Conservation (phyloP, 768 basidiomycete genomes). For the Serendipita sp. region DNA sequence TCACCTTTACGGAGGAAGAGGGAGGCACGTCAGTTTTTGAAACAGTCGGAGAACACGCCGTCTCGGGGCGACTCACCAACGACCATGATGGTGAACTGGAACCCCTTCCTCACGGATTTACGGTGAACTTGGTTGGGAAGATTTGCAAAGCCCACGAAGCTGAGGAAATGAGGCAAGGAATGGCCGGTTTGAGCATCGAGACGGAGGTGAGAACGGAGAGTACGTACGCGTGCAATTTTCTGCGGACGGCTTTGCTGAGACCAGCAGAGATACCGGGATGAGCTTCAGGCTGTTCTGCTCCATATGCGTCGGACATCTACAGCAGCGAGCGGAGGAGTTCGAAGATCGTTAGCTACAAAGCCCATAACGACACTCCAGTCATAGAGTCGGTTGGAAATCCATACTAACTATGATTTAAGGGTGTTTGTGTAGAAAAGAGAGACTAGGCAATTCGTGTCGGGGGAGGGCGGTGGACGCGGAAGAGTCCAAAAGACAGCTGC, state of each 20-base stretch:
- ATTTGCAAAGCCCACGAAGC: conserved; percentile 93
- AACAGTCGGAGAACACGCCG: not conserved
- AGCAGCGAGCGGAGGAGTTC: not conserved
- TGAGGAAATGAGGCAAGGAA: conserved; percentile 8
- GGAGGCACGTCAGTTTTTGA: not conserved
- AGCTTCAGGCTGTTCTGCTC: not conserved
- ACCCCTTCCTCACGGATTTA: conserved; percentile 94
- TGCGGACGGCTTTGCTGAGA: not conserved
- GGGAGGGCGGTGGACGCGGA: not conserved
- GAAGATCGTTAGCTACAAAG: not conserved
- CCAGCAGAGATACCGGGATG: not conserved
- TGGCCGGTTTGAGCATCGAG: conserved; percentile 10
- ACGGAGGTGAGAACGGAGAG: not conserved
- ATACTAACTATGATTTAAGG: not conserved
- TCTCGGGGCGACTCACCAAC: conserved; percentile 55
- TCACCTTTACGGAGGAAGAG: conserved; percentile 42
- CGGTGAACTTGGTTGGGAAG: conserved; percentile 99
- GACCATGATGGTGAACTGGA: conserved; percentile 98
- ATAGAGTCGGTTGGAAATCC: too few relatives aligned
- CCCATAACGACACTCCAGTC: too few relatives aligned
- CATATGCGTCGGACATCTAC: not conserved
- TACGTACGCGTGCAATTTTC: conserved; percentile 1
- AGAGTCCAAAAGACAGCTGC: not conserved
- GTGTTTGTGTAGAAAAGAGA: not conserved
- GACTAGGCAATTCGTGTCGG: not conserved